Percentiles rank a stretch among this genome's conserved stretches.
These are phyloP conservation scores for Ogataea kodamae DNA, from an alignment of 805 yeast genomes.

Conservation along the genomic window DNA sequence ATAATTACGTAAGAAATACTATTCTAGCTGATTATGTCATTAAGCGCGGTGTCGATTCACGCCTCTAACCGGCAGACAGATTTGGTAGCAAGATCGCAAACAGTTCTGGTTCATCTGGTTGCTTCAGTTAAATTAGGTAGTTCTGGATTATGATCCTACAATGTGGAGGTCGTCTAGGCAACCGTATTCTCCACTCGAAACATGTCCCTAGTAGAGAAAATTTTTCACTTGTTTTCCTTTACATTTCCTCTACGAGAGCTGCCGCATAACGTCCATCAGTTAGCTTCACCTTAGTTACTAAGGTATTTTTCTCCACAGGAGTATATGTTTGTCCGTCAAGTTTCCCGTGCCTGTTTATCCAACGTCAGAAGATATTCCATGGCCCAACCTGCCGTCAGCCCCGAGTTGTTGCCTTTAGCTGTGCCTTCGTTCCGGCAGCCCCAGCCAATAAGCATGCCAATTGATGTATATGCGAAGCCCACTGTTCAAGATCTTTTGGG, in stretches of 20 bases:
- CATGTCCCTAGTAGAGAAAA: slow-evolving; percentile 1
- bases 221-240: slow-evolving; percentile 2
- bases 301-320: slow-evolving; percentile 13
- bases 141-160: no score
- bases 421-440: no score
- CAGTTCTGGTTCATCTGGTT: no score
- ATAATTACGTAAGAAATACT: no score
- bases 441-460: no score
- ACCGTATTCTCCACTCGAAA: no score
- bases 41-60: slow-evolving; percentile 10
- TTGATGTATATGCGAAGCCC: neutral
- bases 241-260: slow-evolving; percentile 41
- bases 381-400: slow-evolving; percentile 6
- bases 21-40: slow-evolving; percentile 4
- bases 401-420: slow-evolving; percentile 1
- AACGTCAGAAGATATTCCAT: slow-evolving; percentile 4
- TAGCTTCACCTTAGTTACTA: slow-evolving; percentile 10
- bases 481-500: no score
- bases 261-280: slow-evolving; percentile 42
- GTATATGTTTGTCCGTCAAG: slow-evolving; percentile 10
- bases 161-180: no score
- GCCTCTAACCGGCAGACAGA: neutral
- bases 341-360: slow-evolving; percentile 1
- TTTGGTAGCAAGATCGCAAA: slow-evolving; percentile 1
- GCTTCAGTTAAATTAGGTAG: no score